phyloP scores from a whole-genome alignment of 2,329 filamentous ascomycete species.

The Pseudogymnoascus sp. region DNA sequence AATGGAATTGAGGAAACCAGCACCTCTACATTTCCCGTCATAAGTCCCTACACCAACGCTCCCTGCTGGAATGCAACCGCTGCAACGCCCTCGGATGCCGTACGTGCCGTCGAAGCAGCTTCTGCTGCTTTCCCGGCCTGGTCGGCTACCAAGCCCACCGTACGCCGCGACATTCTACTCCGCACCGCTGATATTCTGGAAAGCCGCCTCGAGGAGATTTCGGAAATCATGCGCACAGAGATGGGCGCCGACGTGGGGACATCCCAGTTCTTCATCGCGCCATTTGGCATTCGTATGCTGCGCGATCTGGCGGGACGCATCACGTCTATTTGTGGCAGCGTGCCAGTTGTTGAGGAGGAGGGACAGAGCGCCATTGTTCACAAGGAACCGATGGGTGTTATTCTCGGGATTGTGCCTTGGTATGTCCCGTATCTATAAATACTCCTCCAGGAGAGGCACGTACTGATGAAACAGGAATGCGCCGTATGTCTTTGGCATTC shows the following conservation, averaged over 20 bases:
- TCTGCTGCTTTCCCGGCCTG: constrained; percentile 50
- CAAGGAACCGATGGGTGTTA: constrained; percentile 53
- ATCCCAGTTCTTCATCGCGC: constrained; percentile 33
- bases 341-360: constrained; percentile 29
- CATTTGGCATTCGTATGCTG: constrained; percentile 32
- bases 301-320: constrained; percentile 45
- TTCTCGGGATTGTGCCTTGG: constrained; percentile 55
- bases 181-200: constrained; percentile 47
- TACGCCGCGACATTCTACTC: constrained; percentile 46
- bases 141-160: constrained; percentile 44
- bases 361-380: constrained; percentile 45
- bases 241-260: constrained; percentile 35
- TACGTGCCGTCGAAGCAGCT: constrained; percentile 44
- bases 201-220: constrained; percentile 43
- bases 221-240: constrained; percentile 44
- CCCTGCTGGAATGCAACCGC: constrained; percentile 40
- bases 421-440: constrained; percentile 25
- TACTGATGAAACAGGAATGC: background rate
- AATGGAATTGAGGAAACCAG: constrained; percentile 39
- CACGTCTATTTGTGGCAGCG: constrained; percentile 38
- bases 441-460: background rate
- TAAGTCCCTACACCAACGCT: constrained; percentile 41
- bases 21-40: constrained; percentile 38
- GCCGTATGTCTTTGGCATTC: background rate
- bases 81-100: constrained; percentile 43